phyloP scores from a whole-genome alignment of 768 basidiomycete species.

The Hydnomerulius pinastri region DNA sequence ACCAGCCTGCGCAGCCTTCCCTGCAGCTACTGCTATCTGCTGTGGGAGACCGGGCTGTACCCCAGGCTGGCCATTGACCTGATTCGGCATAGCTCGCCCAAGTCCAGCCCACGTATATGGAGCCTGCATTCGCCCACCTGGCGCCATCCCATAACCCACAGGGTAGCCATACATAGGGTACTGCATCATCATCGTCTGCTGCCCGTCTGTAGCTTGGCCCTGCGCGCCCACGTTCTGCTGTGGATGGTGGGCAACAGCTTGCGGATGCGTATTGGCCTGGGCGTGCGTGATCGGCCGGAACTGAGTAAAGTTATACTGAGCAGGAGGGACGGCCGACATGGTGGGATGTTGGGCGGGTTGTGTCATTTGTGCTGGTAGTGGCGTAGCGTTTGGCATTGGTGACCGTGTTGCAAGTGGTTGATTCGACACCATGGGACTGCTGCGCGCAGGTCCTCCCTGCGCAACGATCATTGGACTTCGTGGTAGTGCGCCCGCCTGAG shows the following conservation, averaged over 20 bases:
- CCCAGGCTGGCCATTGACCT: conserved; percentile 26
- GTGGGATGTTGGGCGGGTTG: conserved; percentile 28
- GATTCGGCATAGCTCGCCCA: conserved; percentile 20
- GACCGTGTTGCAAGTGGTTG: conserved; percentile 23
- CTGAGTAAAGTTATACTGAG: conserved; percentile 38
- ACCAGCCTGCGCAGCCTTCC: conserved; percentile 35
- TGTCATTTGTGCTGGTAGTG: conserved; percentile 24
- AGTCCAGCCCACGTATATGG: conserved; percentile 29
- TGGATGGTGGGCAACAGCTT: conserved; percentile 24
- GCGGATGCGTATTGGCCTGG: conserved; percentile 29
- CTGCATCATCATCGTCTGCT: conserved; percentile 33
- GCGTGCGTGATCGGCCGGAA: conserved; percentile 34
- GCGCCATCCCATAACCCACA: conserved; percentile 20
- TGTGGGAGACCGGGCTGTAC: conserved; percentile 33
- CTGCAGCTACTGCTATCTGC: conserved; percentile 31
- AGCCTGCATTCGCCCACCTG: conserved; percentile 16
- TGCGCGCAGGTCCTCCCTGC: conserved; percentile 23
- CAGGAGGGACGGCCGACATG: conserved; percentile 20
- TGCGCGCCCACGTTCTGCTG: conserved; percentile 30
- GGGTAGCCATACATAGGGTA: conserved; percentile 30
- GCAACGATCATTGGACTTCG: conserved; percentile 16
- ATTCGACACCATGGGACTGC: conserved; percentile 39
- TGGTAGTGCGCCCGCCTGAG: conserved; percentile 19
- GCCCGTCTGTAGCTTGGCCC: conserved; percentile 24
- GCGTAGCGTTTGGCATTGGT: conserved; percentile 21